Evolutionary conservation across 306 rosid species (phyloP), one percentile per base, ranked within the genome.

Genomic region (Lablab purpureus): DNA sequence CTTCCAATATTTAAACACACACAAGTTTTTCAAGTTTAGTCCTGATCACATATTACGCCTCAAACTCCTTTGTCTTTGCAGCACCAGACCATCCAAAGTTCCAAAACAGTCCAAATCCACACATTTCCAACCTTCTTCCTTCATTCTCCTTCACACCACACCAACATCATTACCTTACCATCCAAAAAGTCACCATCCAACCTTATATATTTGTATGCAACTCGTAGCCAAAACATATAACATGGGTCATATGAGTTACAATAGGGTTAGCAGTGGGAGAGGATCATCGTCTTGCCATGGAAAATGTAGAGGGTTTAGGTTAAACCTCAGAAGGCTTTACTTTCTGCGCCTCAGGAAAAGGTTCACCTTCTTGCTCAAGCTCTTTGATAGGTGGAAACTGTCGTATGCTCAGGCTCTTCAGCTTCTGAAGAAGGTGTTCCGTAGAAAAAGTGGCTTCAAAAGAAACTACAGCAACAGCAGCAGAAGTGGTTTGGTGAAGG

Each of bases 281-380:
- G 78, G 74, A 71, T 59, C 83, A 71, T 59, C 83, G 7, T 78
- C 54, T 5, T 81, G 80, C 59, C 81, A 82, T 52, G 79, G 83
- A 56, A 83, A 77, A 64, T 78, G 76, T 66, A 87, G 90, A 77
- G 93, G 92, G 17, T 88, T 91, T 79, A 85, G 88, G 71, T 80
- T 93, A 10, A 84, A 84, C 74, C 80, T 87, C 0, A 87, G 78
- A 78, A 87, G 91, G 79, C 58, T 86, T 32, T 80, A 80, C 78
- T 64, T 63, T 7, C 75, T 58, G 4, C 67, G 89, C 32, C 82
- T 91, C 1, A 79, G 93, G 10, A 58, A 85, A 8, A 83, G 89
- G 70, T 85, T 93, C 78, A 22, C 41, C 41, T 80, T 82, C 74
- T 64, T 90, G 7, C 73, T 90, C 25, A 85, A 68, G 67, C 45